Base-by-base conservation (phyloP, 257 asterid species). In the Jaltomata sinuosa region DNA sequence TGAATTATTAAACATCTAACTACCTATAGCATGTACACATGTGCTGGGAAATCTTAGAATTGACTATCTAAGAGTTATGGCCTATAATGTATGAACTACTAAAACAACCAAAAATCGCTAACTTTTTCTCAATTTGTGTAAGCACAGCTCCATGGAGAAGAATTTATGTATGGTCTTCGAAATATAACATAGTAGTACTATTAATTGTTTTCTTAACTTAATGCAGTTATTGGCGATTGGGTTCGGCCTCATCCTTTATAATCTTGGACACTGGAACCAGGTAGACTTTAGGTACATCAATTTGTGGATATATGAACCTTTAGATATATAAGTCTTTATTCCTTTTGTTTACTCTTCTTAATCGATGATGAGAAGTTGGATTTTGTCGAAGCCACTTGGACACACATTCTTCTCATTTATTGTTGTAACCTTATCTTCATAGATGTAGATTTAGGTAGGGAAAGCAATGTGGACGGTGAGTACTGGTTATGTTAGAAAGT, bases 231-330 rank as follows among this genome's bases (percentile, higher is more conserved):
- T 94, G 64, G 99, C 92, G 50, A 95, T 97, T 1, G 99, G 99
- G 57, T 95, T 95, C 86, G 86, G 89, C 29, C 89, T 95, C 83
- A 93, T 95, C 81, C 93, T 93, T 91, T 94, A 91, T 89, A 95
- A 95, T 89, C 97, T 95, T 83, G 99, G 99, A 82, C 91, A 90
- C 62, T 93, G 97, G 68, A 91, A 91, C 89, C 97, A 97, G 85
- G 99, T 97, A 40, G 98, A 95, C 67, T 88, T 85, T 62, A 94
- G 99, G 99, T 95, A 91, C 47, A 80, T 61, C 72, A 88, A 81
- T 34, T 42, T 47, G 38, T 81, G 6, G 72, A 59, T 10, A n/a
- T 40, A 81, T 15, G 27, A 47, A 76, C 81, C 55, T 76, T 27
- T 15, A 25, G 27, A 42, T 72, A 14, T 16, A 1, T 2, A 47